A percentile compares a stretch with the other conserved stretches of the same genome.
Conservation (phyloP, 257 asterid species). For the Jaltomata sinuosa region DNA sequence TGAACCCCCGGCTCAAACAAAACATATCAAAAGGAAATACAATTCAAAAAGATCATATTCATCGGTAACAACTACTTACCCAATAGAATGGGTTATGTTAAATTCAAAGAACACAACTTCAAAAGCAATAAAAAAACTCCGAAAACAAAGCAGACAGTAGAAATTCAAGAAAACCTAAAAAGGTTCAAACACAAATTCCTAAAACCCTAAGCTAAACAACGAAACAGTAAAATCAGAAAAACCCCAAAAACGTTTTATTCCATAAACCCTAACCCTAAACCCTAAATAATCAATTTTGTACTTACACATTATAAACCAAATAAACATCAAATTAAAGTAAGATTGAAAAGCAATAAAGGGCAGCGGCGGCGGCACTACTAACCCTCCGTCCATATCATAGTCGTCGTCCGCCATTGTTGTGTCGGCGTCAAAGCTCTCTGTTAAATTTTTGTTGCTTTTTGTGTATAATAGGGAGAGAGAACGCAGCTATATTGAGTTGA, state of each 20-base stretch:
- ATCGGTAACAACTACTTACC: not conserved
- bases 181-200: not conserved
- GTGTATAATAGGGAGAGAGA: not conserved
- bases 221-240: not conserved
- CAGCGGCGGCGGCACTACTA: not conserved
- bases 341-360: not conserved
- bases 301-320: not conserved
- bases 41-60: not conserved
- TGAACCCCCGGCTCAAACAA: no score
- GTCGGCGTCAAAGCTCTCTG: not conserved
- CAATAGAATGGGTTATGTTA: not conserved
- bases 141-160: not conserved
- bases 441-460: not conserved
- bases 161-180: not conserved
- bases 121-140: not conserved
- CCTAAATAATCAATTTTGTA: not conserved
- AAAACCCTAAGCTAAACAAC: conserved; percentile 9
- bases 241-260: not conserved
- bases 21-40: no score
- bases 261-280: not conserved
- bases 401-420: conserved; percentile 82
- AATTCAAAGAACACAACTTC: not conserved
- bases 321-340: not conserved
- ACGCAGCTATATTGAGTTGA: not conserved
- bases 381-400: conserved; percentile 84